These are phyloP conservation scores for Ramaria rubella DNA, from an alignment of 768 basidiomycete species.

Conservation along the genomic window DNA sequence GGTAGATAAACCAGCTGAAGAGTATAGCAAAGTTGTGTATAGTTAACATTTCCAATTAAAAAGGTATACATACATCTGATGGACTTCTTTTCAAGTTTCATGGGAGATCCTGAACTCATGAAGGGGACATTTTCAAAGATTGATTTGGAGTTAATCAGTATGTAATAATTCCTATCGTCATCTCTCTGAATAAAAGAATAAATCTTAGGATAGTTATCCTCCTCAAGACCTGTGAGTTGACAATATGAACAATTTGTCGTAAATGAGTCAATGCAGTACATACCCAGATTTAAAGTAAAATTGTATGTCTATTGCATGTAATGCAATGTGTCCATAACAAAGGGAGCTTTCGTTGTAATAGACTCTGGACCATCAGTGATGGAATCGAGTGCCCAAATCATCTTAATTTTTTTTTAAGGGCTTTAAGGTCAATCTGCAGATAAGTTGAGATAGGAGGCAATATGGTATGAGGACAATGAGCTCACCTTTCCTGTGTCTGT, in stretches of 20 bases:
- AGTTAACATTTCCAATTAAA: not conserved
- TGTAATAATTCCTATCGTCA: not conserved
- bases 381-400: not conserved
- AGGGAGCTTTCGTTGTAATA: not conserved
- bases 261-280: too few species aligned
- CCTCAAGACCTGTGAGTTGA: not conserved
- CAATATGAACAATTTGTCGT: too few species aligned
- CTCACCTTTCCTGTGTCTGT: not conserved
- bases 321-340: not conserved
- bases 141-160: not conserved
- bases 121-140: not conserved
- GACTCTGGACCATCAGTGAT: not conserved
- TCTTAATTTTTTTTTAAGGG: not conserved
- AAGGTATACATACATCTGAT: not conserved
- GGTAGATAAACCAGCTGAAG: not conserved
- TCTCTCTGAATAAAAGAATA: not conserved
- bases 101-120: not conserved
- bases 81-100: not conserved
- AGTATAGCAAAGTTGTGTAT: not conserved
- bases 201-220: not conserved
- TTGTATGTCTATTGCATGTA: not conserved
- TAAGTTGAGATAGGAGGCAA: not conserved
- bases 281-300: not conserved
- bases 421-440: not conserved
- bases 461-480: not conserved